Conservation (phyloP, 164 flowering plant species). For the Stephania japonica region DNA sequence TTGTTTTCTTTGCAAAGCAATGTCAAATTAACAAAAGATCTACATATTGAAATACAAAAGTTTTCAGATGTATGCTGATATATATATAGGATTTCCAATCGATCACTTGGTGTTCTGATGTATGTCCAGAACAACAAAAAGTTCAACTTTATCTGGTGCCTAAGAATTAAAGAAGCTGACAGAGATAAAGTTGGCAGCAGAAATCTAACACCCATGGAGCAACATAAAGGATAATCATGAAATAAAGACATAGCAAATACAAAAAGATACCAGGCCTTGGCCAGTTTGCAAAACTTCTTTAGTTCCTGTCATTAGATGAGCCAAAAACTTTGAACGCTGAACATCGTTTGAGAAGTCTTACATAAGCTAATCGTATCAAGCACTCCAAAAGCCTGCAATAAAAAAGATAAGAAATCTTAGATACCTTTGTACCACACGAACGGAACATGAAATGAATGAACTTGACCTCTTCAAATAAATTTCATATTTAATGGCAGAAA, state of each 20-base stretch:
- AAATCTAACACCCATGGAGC: not conserved
- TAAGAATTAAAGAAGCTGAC: too few relatives aligned
- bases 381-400: conserved; percentile 85
- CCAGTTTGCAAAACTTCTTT: conserved; percentile 88
- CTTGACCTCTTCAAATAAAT: too few relatives aligned
- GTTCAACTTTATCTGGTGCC: too few relatives aligned
- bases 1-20: too few relatives aligned
- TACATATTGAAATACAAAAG: too few relatives aligned
- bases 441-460: not conserved
- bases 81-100: too few relatives aligned
- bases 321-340: conserved; percentile 82
- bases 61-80: too few relatives aligned
- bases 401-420: not conserved
- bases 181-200: too few relatives aligned
- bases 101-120: too few relatives aligned
- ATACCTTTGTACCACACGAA: not conserved
- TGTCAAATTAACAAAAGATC: too few relatives aligned
- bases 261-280: conserved; percentile 45
- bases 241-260: not conserved
- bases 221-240: not conserved
- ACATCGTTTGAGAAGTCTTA: conserved; percentile 85
- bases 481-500: too few relatives aligned
- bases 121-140: too few relatives aligned
- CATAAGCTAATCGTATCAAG: conserved; percentile 91
- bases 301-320: conserved; percentile 93